Percentiles rank a stretch among this genome's conserved stretches.
These are phyloP conservation scores for Panaeolus cyanescens DNA, from an alignment of 768 basidiomycete genomes.

Conservation along the genomic window DNA sequence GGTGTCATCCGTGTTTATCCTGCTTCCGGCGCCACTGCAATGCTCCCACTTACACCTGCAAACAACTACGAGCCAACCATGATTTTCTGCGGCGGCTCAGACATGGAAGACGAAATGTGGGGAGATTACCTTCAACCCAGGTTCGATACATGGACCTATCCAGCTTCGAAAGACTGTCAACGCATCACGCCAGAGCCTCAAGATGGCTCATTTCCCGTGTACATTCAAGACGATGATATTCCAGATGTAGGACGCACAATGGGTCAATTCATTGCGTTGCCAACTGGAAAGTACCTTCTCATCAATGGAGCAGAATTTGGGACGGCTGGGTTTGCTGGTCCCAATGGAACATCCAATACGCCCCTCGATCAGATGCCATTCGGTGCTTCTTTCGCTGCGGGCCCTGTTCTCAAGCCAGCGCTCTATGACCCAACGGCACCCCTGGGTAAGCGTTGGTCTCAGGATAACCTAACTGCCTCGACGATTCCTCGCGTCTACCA, in stretches of 20 bases:
- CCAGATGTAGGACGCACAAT: conserved; percentile 69
- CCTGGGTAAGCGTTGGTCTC: conserved; percentile 59
- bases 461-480: conserved; percentile 58
- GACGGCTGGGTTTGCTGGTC: conserved; percentile 74
- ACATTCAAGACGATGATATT: conserved; percentile 67
- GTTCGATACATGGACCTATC: conserved; percentile 59
- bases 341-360: no score
- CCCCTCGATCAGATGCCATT: conserved; percentile 64
- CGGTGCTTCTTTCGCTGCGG: conserved; percentile 73
- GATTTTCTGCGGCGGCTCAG: conserved; percentile 65
- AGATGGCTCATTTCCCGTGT: conserved; percentile 62
- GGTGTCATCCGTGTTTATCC: conserved; percentile 78
- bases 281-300: conserved; percentile 67
- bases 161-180: conserved; percentile 61
- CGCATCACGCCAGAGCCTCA: conserved; percentile 68
- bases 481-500: conserved; percentile 86
- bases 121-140: conserved; percentile 32
- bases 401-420: conserved; percentile 63
- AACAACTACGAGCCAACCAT: conserved; percentile 64
- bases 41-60: conserved; percentile 63
- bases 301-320: conserved; percentile 72
- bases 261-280: conserved; percentile 74
- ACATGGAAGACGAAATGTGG: neutral
- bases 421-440: conserved; percentile 60
- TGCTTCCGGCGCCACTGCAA: conserved; percentile 67